A percentile compares a stretch with the other conserved stretches of the same genome.
phyloP scores from a whole-genome alignment of 495 filamentous ascomycete genomes.

The Hypoxylon trugodes region DNA sequence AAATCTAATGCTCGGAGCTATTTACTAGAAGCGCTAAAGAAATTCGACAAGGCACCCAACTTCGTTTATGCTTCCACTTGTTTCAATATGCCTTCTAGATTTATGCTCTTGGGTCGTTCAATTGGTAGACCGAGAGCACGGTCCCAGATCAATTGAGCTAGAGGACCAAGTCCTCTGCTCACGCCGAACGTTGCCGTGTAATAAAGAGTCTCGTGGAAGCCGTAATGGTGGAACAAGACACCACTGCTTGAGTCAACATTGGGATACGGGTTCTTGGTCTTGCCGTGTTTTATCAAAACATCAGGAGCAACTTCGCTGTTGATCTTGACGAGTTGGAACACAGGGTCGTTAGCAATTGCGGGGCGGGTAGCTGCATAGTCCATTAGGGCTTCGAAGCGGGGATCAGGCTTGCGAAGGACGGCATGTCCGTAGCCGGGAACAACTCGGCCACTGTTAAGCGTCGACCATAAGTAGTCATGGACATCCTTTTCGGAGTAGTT shows the following conservation, averaged over 20 bases:
- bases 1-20: conserved; percentile 21
- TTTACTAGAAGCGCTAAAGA: conserved; percentile 18
- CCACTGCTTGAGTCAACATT: conserved; percentile 94
- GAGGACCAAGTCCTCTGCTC: conserved; percentile 85
- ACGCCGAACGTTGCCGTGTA: conserved; percentile 98
- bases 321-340: conserved; percentile 92
- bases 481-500: conserved; percentile 81
- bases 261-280: conserved; percentile 98
- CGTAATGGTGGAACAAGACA: conserved; percentile 96
- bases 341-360: conserved; percentile 84
- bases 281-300: conserved; percentile 91
- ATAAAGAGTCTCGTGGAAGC: conserved; percentile 95
- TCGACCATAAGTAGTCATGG: conserved; percentile 88
- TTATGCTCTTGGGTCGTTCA: conserved; percentile 96
- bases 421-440: conserved; percentile 98
- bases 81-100: conserved; percentile 82
- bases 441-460: conserved; percentile 92
- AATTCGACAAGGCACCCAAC: conserved; percentile 14
- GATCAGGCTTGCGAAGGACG: conserved; percentile 95
- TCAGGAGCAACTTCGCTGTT: conserved; percentile 80
- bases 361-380: conserved; percentile 87
- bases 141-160: conserved; percentile 97
- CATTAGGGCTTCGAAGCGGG: conserved; percentile 95
- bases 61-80: conserved; percentile 50
- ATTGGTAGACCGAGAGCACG: conserved; percentile 94